Evolutionary conservation across 176 grass and related monocot genomes (phyloP), one percentile per base, ranked within the genome.

Genomic region (Carex cristatella): DNA sequence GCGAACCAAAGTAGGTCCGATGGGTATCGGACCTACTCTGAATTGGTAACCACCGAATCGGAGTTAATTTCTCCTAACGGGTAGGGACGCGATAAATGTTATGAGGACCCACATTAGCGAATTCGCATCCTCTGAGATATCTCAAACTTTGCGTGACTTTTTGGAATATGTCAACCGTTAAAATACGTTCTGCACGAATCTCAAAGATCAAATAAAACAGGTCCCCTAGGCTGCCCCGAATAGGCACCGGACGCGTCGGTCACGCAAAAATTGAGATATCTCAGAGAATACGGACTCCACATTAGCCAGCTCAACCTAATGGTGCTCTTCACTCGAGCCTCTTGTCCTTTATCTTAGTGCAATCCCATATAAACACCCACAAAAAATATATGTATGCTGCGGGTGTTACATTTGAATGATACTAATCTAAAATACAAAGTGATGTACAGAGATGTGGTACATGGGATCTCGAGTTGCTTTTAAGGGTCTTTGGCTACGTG

Each of bases 1-100:
- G 0, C 23, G 23, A 23, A 23, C 23, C n/a, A n/a, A n/a, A n/a
- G n/a, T n/a, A n/a, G n/a, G n/a, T n/a, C 23, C 23, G 23, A 23
- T 23, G 23, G 23, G 23, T 23, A 23, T 23, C 23, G 23, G 23
- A 23, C 23, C 23, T 23, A 23, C 23, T 23, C 23, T 23, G 23
- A 23, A 23, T 23, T 23, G 23, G 23, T 23, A 23, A 73, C 35
- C 69, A 73, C 69, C 69, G 18, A 23, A 49, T 69, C 42, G 70
- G 7, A 58, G 53, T 80, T 28, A 81, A 81, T 81, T 81, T 64
- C 79, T 64, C 79, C 79, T 65, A 81, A 63, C 31, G 32, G 15
- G 56, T n/a, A 81, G 65, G 16, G 58, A 81, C 79, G 57, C 16
- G 61, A 79, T 81, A 61, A 81, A 81, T 64, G 58, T 40, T 38